Percentiles rank a stretch among this genome's conserved stretches.
Evolutionary conservation across 495 filamentous ascomycete genomes (phyloP).

Genomic region (Parathielavia hyrcaniae): DNA sequence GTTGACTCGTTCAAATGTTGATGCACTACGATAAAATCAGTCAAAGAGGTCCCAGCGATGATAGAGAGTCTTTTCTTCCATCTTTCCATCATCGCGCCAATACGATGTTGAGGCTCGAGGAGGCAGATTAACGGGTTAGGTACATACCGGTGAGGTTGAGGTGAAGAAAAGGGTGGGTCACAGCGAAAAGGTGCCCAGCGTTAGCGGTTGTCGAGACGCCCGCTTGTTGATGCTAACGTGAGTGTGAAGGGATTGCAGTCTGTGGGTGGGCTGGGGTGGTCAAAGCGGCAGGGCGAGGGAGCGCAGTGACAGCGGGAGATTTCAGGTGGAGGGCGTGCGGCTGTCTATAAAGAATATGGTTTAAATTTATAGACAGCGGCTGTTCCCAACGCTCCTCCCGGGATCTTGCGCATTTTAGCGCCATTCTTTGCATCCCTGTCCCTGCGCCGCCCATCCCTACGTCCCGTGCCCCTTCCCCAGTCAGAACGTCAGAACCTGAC

Average conservation of each 20-base stretch:
- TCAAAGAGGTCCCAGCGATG: neutral
- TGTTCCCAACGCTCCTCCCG: constrained; percentile 29
- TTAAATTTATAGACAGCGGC: constrained; percentile 40
- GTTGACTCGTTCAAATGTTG: neutral
- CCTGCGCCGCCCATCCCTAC: constrained; percentile 22
- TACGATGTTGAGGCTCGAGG: too few species aligned
- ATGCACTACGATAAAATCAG: constrained; percentile 1
- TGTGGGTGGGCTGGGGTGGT: constrained; percentile 8
- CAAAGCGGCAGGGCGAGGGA: constrained; percentile 24
- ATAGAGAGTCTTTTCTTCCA: neutral
- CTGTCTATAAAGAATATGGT: constrained; percentile 39
- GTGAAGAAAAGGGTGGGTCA: constrained; percentile 2
- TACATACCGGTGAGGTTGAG: constrained; percentile 1
- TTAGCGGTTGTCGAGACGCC: neutral
- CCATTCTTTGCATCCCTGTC: constrained; percentile 27
- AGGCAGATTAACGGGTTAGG: neutral
- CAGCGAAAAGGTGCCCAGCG: neutral
- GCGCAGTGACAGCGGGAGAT: constrained; percentile 25
- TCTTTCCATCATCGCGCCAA: neutral
- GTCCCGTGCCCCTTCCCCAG: constrained; percentile 22
- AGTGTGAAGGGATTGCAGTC: constrained; percentile 4
- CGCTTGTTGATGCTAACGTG: neutral
- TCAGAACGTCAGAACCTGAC: constrained; percentile 14
- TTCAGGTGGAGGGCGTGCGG: constrained; percentile 36
- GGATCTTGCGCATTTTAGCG: constrained; percentile 31